Evolutionary conservation across 2,329 filamentous ascomycete species (phyloP).

Genomic region (Trichoderma citrinoviride): DNA sequence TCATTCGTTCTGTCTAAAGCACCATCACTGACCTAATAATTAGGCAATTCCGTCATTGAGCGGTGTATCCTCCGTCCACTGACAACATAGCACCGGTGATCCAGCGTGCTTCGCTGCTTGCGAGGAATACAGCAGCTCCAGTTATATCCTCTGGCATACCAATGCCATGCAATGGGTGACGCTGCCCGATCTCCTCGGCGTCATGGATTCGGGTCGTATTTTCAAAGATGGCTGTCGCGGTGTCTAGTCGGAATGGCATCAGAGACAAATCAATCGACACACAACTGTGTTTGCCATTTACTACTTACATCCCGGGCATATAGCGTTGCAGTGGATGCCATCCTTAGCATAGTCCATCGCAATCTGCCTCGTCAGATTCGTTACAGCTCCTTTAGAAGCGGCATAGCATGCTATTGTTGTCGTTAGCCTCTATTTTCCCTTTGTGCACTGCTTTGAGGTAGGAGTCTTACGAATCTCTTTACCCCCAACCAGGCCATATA

Average conservation of each 20-base stretch:
- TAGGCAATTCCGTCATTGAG: constrained; percentile 31
- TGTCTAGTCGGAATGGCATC: constrained; percentile 23
- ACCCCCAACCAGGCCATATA: constrained; percentile 40
- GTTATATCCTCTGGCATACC: constrained; percentile 32
- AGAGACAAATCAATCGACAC: not conserved
- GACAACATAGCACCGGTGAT: constrained; percentile 41
- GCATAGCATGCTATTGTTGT: constrained; percentile 39
- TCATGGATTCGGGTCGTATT: constrained; percentile 26
- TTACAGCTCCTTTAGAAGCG: constrained; percentile 50
- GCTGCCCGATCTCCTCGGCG: constrained; percentile 17
- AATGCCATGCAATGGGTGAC: constrained; percentile 32
- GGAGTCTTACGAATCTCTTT: constrained; percentile 27
- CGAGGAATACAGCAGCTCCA: constrained; percentile 39
- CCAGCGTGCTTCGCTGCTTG: constrained; percentile 40
- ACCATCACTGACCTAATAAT: too few species aligned
- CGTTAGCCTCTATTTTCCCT: not conserved
- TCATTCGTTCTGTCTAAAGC: too few species aligned
- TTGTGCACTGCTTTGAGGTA: not conserved
- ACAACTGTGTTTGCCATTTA: not conserved
- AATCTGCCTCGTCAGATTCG: constrained; percentile 47
- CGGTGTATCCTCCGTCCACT: constrained; percentile 42
- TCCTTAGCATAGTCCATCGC: constrained; percentile 49
- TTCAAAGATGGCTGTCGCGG: constrained; percentile 30
- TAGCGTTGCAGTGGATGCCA: constrained; percentile 51
- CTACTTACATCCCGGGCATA: constrained; percentile 48